A percentile compares a stretch with the other conserved stretches of the same genome.
phyloP scores from a whole-genome alignment of 1,284 basidiomycete species.

The Cystobasidium slooffiae region DNA sequence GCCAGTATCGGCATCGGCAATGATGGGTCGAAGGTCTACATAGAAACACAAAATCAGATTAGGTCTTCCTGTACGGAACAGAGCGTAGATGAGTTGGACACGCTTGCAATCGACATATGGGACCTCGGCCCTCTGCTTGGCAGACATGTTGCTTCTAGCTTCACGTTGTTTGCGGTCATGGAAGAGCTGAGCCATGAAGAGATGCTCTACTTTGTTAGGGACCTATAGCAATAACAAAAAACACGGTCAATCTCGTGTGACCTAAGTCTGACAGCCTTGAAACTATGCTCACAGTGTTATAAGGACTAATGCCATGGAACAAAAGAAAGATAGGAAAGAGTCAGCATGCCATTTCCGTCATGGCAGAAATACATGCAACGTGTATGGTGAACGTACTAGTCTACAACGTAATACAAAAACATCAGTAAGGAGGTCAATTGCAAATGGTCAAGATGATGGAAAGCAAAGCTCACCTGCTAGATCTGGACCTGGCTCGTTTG shows the following conservation, averaged over 20 bases:
- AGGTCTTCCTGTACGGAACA: too few relatives aligned
- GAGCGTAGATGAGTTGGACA: neutral
- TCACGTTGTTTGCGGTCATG: constrained; percentile 65
- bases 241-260: neutral
- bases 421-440: neutral
- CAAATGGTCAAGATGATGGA: neutral
- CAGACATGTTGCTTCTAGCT: constrained; percentile 66
- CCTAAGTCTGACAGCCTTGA: neutral
- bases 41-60: neutral
- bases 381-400: constrained; percentile 6
- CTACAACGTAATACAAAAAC: neutral
- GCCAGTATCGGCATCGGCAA: constrained; percentile 61
- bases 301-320: constrained; percentile 5
- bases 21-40: constrained; percentile 59
- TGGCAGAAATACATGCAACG: neutral
- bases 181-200: constrained; percentile 68
- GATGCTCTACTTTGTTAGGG: constrained; percentile 67
- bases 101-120: constrained; percentile 55
- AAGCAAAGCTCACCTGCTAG: constrained; percentile 66
- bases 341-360: neutral
- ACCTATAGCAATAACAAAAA: constrained; percentile 55
- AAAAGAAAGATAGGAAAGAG: neutral
- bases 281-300: constrained; percentile 28
- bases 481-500: constrained; percentile 96
- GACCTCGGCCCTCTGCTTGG: constrained; percentile 63